A percentile compares a stretch with the other conserved stretches of the same genome.
Evolutionary conservation across 139 green algal genomes (phyloP).

Genomic region (Limnomonas spitsbergensis): DNA sequence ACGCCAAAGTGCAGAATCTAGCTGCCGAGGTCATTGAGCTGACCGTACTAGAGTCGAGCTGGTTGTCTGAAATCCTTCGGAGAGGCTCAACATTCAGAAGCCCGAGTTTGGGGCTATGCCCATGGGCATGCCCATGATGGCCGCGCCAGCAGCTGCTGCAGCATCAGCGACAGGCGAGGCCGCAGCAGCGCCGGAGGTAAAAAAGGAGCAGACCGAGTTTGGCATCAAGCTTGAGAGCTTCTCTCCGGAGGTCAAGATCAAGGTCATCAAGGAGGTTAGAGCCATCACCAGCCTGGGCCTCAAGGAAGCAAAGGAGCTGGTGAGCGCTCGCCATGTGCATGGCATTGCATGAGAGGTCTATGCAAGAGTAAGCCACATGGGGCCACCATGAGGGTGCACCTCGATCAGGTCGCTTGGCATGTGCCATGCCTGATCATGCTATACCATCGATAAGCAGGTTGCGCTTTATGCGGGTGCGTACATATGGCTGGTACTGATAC

Average conservation of each 20-base stretch:
- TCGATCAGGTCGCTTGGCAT: no score
- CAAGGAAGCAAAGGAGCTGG: constrained; percentile 98
- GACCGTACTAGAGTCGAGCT: constrained; percentile 71
- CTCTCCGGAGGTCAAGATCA: constrained; percentile 90
- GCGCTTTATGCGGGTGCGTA: no score
- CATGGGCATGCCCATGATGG: constrained; percentile 41
- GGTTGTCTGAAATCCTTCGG: constrained; percentile 69
- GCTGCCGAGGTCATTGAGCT: constrained; percentile 71
- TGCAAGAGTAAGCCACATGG: no score
- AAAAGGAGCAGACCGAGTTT: constrained; percentile 92
- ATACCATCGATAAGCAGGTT: no score
- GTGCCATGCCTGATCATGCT: no score
- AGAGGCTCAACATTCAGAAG: constrained; percentile 61
- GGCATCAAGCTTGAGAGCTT: constrained; percentile 93
- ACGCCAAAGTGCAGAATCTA: constrained; percentile 54
- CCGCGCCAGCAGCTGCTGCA: background rate
- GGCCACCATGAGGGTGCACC: no score
- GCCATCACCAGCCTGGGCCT: constrained; percentile 87
- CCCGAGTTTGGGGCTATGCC: constrained; percentile 29
- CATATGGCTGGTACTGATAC: no score
- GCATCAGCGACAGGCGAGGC: background rate
- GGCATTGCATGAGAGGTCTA: no score
- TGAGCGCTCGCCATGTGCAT: constrained; percentile 21
- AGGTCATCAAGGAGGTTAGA: constrained; percentile 98
- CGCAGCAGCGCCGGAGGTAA: constrained; percentile 21